Base-by-base conservation (phyloP, 148 eudicot genomes). In the Fagopyrum esculentum region DNA sequence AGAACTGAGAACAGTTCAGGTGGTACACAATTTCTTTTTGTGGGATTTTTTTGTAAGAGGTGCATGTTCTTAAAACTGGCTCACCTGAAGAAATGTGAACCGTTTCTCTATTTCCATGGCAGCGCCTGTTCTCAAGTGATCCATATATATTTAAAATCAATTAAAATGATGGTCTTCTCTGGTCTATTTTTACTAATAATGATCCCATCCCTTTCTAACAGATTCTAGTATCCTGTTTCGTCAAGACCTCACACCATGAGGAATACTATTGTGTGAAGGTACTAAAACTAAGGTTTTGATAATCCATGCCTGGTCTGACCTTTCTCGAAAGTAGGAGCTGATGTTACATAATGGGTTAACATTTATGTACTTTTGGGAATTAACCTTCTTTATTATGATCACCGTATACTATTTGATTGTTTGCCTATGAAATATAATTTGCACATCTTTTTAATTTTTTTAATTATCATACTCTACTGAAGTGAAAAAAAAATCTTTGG, bases 201-300 rank as follows among this genome's bases (percentile, higher is more conserved):
- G 89, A 75, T 92, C 88, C 77, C 75, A 87, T 16, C 85, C 91
- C 63, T 45, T 73, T 29, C 46, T 26, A 80, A 69, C 98, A 93
- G 98, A 90, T 93, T 75, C 19, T 90, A 81, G 72, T 93, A 13
- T 93, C 98, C 59, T 93, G 98, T 87, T 93, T 93, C 76, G 98
- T 93, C 81, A 93, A 93, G 87, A 93, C 98, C 26, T 86, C 98
- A 64, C 96, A 84, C 79, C 83, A 82, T 79, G 98, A 93, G 85
- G 98, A 93, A 76, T 93, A 90, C 79, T 74, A 87, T 16, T 86
- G 93, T 72, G 98, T 90, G 64, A 90, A 93, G 96, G 98, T 93
- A 81, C 54, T 78, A 15, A 51, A 12, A 63, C 47, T 15, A 71
- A 71, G 17, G 12, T 45, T 47, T 71, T 71, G 43, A 47, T 17